These are phyloP conservation scores for Salix koriyanagi DNA, from an alignment of 345 rosid genomes.

Conservation along the genomic window DNA sequence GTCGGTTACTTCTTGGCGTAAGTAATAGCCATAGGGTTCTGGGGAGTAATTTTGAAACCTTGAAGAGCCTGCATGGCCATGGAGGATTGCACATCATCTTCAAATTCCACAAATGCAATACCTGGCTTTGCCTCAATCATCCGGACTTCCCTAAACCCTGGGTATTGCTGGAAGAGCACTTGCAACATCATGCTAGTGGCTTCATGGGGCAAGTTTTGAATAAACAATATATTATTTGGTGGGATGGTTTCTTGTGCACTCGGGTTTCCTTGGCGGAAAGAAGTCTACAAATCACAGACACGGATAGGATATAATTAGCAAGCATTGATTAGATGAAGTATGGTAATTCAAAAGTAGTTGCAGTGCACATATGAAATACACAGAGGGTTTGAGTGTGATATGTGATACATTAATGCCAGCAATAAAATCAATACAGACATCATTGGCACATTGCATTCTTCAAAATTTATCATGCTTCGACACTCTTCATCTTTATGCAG, in stretches of 20 bases:
- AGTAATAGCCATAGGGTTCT: constrained; percentile 74
- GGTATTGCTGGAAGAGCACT: constrained; percentile 67
- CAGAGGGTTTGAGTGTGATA: no score
- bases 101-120: constrained; percentile 87
- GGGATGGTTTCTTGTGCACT: constrained; percentile 52
- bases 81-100: constrained; percentile 76
- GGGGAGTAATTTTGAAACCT: constrained; percentile 82
- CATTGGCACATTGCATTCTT: no score
- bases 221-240: constrained; percentile 78
- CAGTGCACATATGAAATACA: no score
- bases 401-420: not conserved
- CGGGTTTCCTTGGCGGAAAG: constrained; percentile 44
- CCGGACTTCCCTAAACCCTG: constrained; percentile 87
- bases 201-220: constrained; percentile 85
- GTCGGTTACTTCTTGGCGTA: constrained; percentile 75
- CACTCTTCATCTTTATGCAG: no score
- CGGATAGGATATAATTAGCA: no score
- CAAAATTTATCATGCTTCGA: no score
- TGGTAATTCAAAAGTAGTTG: no score
- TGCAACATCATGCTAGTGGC: constrained; percentile 85
- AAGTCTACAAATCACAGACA: constrained; percentile 35
- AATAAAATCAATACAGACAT: not conserved
- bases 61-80: constrained; percentile 91
- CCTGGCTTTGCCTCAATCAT: constrained; percentile 94
- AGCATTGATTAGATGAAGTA: no score